Conservation (phyloP, 1,284 basidiomycete species). For the Trametes pubescens region DNA sequence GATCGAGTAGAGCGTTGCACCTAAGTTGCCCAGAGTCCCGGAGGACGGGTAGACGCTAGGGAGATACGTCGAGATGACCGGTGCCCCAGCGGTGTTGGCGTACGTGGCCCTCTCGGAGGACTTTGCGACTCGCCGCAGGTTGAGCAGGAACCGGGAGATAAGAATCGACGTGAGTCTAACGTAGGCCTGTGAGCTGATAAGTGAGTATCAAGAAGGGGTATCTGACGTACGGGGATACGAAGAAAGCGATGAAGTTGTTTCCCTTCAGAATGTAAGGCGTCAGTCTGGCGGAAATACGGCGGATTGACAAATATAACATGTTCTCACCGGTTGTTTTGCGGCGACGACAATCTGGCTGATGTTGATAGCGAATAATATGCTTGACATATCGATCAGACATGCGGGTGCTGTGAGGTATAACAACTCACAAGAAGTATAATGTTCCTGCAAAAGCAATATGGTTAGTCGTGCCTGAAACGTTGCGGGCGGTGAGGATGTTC, state of each 20-base stretch:
- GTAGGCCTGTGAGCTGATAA: background rate
- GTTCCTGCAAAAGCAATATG: background rate
- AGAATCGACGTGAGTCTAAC: constrained; percentile 27
- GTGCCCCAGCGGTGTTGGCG: background rate
- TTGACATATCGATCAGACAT: background rate
- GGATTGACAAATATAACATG: background rate
- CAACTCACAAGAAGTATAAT: background rate
- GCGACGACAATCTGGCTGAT: constrained; percentile 18
- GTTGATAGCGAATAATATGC: constrained; percentile 23
- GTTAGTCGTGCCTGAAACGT: background rate
- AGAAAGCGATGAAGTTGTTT: constrained; percentile 10
- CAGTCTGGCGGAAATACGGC: background rate
- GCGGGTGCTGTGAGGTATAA: background rate
- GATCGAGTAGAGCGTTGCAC: constrained; percentile 15
- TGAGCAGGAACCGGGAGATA: constrained; percentile 29
- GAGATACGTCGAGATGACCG: constrained; percentile 16
- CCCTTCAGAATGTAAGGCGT: background rate
- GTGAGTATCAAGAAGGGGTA: background rate
- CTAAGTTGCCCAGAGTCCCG: constrained; percentile 16
- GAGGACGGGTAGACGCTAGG: constrained; percentile 7
- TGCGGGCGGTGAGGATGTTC: background rate
- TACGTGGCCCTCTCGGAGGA: background rate
- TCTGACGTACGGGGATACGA: constrained; percentile 22
- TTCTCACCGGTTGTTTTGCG: constrained; percentile 11
- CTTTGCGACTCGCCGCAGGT: constrained; percentile 22